Evolutionary conservation across 495 filamentous ascomycete species (phyloP).

Genomic region (Penicillium ucsense): DNA sequence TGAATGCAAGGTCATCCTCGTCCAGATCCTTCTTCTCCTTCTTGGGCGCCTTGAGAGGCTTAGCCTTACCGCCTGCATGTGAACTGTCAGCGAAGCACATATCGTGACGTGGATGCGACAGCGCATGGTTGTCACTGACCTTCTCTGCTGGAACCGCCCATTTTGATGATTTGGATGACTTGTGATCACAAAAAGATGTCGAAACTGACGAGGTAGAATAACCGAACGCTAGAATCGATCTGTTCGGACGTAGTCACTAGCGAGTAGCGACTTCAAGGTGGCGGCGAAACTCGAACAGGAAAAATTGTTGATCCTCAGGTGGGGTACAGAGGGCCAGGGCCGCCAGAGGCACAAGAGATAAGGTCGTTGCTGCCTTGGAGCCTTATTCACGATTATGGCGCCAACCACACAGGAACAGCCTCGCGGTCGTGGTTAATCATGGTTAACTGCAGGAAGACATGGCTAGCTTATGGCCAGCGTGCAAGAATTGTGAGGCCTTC

Average conservation of each 20-base stretch:
- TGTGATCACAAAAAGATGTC: too few relatives aligned
- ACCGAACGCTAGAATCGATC: too few relatives aligned
- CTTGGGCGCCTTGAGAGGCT: conserved; percentile 75
- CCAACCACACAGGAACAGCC: not conserved
- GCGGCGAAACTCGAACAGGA: too few relatives aligned
- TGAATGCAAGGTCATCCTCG: conserved; percentile 66
- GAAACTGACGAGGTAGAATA: too few relatives aligned
- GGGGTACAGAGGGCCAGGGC: too few relatives aligned
- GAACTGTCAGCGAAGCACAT: conserved; percentile 1
- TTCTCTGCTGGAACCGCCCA: conserved; percentile 63
- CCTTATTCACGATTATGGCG: conserved; percentile 8
- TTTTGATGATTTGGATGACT: conserved; percentile 18
- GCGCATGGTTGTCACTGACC: conserved; percentile 25
- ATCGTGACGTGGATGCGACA: not conserved
- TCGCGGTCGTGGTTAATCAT: not conserved
- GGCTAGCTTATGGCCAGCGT: not conserved
- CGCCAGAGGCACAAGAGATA: conserved; percentile 16
- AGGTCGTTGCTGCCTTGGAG: conserved; percentile 15
- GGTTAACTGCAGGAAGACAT: too few relatives aligned
- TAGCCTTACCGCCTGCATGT: conserved; percentile 65
- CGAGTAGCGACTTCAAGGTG: too few relatives aligned
- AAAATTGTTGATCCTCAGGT: too few relatives aligned
- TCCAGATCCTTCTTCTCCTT: conserved; percentile 67
- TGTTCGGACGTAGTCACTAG: too few relatives aligned
- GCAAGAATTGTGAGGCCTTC: too few relatives aligned